Conservation (phyloP, 176 grass and related monocot genomes). For the Aegilops bicornis region DNA sequence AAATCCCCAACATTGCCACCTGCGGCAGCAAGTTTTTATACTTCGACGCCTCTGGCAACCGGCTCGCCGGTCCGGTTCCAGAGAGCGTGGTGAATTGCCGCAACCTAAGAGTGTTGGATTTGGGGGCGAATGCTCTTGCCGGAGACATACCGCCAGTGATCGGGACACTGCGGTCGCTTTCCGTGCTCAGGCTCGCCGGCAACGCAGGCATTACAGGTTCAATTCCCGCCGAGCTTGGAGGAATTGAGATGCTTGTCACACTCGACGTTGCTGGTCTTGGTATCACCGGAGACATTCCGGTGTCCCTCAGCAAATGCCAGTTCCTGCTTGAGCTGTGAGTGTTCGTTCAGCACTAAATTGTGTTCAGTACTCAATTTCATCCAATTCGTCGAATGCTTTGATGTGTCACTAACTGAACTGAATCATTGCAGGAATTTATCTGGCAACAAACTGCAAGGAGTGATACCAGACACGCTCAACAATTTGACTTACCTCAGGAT, state of each 20-base stretch:
- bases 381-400: not conserved
- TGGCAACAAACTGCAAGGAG: slow-evolving; percentile 69
- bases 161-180: slow-evolving; percentile 70
- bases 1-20: slow-evolving; percentile 53
- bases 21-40: slow-evolving; percentile 59
- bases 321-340: slow-evolving; percentile 97
- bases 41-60: slow-evolving; percentile 80
- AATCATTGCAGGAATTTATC: slow-evolving; percentile 69
- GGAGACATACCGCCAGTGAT: slow-evolving; percentile 64
- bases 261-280: slow-evolving; percentile 76
- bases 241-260: slow-evolving; percentile 69
- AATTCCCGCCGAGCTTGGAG: slow-evolving; percentile 65
- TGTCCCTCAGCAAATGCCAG: slow-evolving; percentile 59
- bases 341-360: slow-evolving; percentile 20
- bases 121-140: slow-evolving; percentile 63
- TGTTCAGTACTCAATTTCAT: not conserved
- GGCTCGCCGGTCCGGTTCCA: slow-evolving; percentile 55
- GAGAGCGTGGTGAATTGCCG: slow-evolving; percentile 53
- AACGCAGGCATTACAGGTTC: slow-evolving; percentile 53
- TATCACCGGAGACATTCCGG: slow-evolving; percentile 77
- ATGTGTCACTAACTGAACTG: slow-evolving; percentile 35
- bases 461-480: slow-evolving; percentile 64
- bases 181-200: slow-evolving; percentile 54
- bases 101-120: slow-evolving; percentile 67
- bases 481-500: slow-evolving; percentile 74